Evolutionary conservation across 345 rosid genomes (phyloP), one percentile per base, ranked within the genome.

Genomic region (Balakata baccata): DNA sequence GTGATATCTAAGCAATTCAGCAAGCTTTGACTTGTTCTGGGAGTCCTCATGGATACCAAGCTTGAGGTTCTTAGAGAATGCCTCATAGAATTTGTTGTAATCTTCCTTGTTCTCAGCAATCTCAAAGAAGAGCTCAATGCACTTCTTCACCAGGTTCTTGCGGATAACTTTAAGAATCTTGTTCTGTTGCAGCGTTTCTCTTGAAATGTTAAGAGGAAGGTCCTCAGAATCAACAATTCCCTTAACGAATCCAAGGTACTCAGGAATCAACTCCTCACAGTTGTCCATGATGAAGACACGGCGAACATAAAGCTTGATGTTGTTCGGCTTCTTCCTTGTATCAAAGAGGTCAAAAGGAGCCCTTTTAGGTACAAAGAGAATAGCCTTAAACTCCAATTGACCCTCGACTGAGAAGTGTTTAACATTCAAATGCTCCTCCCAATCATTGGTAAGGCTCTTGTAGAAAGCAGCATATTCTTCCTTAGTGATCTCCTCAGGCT

Each of bases 401-500:
- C 96, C 98, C 74, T 92, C 98, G n/a, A 92, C 96, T 1, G 96
- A 92, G 74, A 92, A 92, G 69, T 92, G 98, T 83, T 92, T 92
- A 45, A 92, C 98, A 43, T 87, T 86, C 83, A 92, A 81, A 64
- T 92, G 96, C 85, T 92, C 98, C 65, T 92, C 98, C 98, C 98
- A 92, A 39, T 92, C 98, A 49, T 92, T 92, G 72, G 96, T 90
- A 14, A 92, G 79, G 78, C 98, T 92, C 89, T 92, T 93, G 89
- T 93, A 90, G 82, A 93, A 92, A 23, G 96, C 96, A 75, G 96
- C 83, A 74, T 93, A 93, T 34, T 93, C 98, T 68, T 93, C 98
- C 88, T 93, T 93, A 4, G 70, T 80, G 73, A 93, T 93, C 75
- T 93, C 98, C 82, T 93, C 98, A 0, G 98, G 89, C 74, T 93